Evolutionary conservation across 805 yeast genomes (phyloP), one percentile per base, ranked within the genome.

Genomic region (Candida corydali): DNA sequence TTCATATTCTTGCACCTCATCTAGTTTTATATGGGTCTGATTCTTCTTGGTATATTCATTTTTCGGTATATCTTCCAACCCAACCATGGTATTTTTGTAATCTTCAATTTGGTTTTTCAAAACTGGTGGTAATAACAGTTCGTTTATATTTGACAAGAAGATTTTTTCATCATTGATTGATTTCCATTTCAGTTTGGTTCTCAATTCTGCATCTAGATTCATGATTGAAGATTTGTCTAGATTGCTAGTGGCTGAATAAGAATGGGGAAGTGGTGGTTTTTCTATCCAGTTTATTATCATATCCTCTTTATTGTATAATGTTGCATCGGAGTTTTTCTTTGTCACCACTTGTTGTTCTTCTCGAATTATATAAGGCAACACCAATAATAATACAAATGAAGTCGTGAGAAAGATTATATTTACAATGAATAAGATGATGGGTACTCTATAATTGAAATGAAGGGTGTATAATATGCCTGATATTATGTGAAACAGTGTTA

Each of bases 111-210:
- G n/a, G 16, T 44, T 51, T 38, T 51, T 57, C 20, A 63, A 44
- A 1, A 63, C 66, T 2, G 67, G 45, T 6, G 69, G 69, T 15
- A 63, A 43, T 17, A 63, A 46, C 5, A 50, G 46, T 36, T 59
- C 59, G 43, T 54, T 55, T 8, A 63, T 54, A 16, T 52, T 51
- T n/a, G 50, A 40, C 10, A 63, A 36, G 32, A 58, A 59, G 4
- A 40, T 36, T 30, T 51, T 54, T 36, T 63, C 69, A 36, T 55
- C 54, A 29, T 58, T 41, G 1, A 60, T 50, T 2, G 59, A 54
- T 26, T 52, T 49, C 56, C 53, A 46, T 20, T 45, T 37, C 18
- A 49, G 52, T 25, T 46, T 39, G 29, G 40, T 47, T 36, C 49
- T 50, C 17, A 57, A 47, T 4, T 25, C 17, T 11, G 38, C 32